A percentile compares a stretch with the other conserved stretches of the same genome.
These are phyloP conservation scores for Umbilicus rupestris DNA, from an alignment of 164 flowering plant genomes.

Conservation along the genomic window DNA sequence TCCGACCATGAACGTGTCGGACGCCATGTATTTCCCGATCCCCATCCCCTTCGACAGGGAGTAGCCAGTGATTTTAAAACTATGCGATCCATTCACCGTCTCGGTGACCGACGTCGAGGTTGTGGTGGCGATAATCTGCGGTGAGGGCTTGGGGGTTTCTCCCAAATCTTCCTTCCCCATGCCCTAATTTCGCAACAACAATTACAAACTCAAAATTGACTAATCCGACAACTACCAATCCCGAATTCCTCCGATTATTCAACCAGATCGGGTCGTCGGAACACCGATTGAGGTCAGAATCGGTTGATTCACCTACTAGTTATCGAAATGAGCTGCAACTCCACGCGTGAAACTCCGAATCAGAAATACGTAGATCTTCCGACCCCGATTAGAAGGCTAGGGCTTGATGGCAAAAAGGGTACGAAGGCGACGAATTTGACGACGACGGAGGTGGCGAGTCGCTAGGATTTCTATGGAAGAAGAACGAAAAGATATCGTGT, in stretches of 20 bases:
- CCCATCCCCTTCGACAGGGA: conserved; percentile 72
- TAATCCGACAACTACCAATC: neutral
- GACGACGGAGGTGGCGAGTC: neutral
- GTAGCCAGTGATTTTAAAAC: conserved; percentile 73
- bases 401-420: neutral
- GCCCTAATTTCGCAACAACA: neutral
- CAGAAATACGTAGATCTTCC: neutral
- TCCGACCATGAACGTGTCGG: conserved; percentile 72
- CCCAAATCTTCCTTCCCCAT: neutral
- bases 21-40: conserved; percentile 71
- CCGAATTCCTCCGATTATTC: neutral
- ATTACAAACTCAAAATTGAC: neutral
- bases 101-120: conserved; percentile 35
- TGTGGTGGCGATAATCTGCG: conserved; percentile 19
- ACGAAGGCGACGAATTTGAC: neutral
- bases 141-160: neutral
- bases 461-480: neutral
- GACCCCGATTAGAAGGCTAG: neutral
- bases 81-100: conserved; percentile 70
- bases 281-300: neutral
- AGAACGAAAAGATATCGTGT: neutral
- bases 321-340: neutral
- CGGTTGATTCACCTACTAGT: neutral
- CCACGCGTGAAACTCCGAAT: neutral
- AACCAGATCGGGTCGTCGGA: neutral